Base-by-base conservation (phyloP, 345 rosid species). In the Arabis alpina region DNA sequence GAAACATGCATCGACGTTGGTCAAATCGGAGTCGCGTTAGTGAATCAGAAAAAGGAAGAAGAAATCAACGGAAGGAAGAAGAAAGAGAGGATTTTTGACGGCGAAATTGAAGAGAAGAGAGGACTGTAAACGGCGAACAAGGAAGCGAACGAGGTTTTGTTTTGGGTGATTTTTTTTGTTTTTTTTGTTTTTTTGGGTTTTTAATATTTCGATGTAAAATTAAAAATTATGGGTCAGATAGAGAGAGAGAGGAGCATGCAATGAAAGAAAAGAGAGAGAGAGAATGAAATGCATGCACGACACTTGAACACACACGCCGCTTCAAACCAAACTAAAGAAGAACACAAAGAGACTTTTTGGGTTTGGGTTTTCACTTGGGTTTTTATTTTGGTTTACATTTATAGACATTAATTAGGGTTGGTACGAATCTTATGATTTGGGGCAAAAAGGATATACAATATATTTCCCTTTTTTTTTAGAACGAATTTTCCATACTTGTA, bases 221-320 rank as follows among this genome's bases (percentile, higher is more conserved):
- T 41, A 60, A 70, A 36, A 70, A 63, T 56, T 69, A 62, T 47
- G 54, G 67, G 62, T 62, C 59, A 72, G 67, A 79, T 64, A 43
- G 66, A 60, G 19, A 73, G 71, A 80, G 81, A 74, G 71, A 65
- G 1, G 83, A 48, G 85, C 89, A 85, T 83, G 87, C 86, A 82
- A 80, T 68, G 72, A 15, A 69, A 68, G 34, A 58, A 42, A 7
- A 30, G 36, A 15, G 28, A 49, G n/a, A 15, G 59, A 61, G 43
- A 61, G 92, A 85, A 73, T 72, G 82, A 85, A 84, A 82, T 87
- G 90, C 87, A 83, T 88, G 90, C 96, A 89, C 88, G 87, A 85
- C 85, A 87, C 87, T 82, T 81, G 76, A 15, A 40, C 25, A 60
- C 77, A 83, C 88, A 76, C 87, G 74, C 85, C 91, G 87, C 88